These are phyloP conservation scores for Fusarium verticillioides DNA, from an alignment of 2,329 filamentous ascomycete genomes.

Conservation along the genomic window DNA sequence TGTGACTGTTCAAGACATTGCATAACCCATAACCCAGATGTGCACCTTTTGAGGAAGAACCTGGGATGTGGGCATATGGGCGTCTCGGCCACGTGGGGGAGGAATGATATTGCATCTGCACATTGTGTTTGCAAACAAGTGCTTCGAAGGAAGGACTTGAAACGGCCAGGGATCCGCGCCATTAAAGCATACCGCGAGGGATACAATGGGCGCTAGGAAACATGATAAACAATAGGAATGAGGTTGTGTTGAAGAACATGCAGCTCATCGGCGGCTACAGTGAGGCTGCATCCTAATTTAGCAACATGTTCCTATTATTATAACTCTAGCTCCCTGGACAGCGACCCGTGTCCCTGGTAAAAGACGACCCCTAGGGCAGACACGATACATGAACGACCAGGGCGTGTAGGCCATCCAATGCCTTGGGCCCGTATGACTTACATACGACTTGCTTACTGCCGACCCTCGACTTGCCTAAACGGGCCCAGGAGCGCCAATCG, in stretches of 20 bases:
- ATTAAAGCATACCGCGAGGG: neutral
- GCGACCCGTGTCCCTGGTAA: neutral
- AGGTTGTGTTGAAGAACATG: slow-evolving; percentile 43
- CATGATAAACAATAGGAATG: slow-evolving; percentile 19
- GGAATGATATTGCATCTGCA: neutral
- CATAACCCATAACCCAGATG: slow-evolving; percentile 18
- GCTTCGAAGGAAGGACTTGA: slow-evolving; percentile 3
- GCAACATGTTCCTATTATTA: slow-evolving; percentile 44
- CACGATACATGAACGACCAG: slow-evolving; percentile 7
- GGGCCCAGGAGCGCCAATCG: slow-evolving; percentile 25
- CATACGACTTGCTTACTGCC: slow-evolving; percentile 13
- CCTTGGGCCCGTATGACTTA: slow-evolving; percentile 16
- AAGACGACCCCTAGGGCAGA: slow-evolving; percentile 9
- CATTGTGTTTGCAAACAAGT: slow-evolving; percentile 5
- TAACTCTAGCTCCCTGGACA: slow-evolving; percentile 10
- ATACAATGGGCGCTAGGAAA: slow-evolving; percentile 32
- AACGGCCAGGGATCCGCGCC: slow-evolving; percentile 8
- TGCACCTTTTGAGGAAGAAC: slow-evolving; percentile 5
- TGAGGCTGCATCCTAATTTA: slow-evolving; percentile 53
- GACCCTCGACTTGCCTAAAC: slow-evolving; percentile 30
- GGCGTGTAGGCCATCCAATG: slow-evolving; percentile 21
- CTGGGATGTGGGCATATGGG: slow-evolving; percentile 7
- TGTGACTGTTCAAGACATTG: slow-evolving; percentile 28
- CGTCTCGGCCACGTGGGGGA: slow-evolving; percentile 20
- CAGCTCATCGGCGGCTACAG: slow-evolving; percentile 50